phyloP scores from a whole-genome alignment of 352 stramenopile species.

The Pythium pyrilobum region DNA sequence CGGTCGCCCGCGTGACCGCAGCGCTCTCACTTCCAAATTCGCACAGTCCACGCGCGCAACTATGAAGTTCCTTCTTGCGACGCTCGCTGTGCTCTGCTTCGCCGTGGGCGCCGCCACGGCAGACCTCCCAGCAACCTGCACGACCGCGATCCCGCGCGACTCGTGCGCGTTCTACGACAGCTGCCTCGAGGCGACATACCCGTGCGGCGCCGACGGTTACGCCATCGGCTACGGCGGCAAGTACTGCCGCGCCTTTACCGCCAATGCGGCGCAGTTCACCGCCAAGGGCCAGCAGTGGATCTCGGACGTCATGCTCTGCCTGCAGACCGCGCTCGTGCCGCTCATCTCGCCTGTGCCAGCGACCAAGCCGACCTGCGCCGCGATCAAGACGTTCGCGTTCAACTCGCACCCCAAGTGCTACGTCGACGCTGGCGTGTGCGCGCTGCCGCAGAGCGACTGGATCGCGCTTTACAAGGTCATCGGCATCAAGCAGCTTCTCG shows the following conservation, averaged over 20 bases:
- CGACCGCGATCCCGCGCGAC: slow-evolving; percentile 16
- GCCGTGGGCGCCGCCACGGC: slow-evolving; percentile 3
- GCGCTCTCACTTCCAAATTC: slow-evolving; percentile 11
- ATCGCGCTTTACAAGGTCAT: slow-evolving; percentile 23
- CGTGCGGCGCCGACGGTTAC: slow-evolving; percentile 20
- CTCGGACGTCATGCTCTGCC: slow-evolving; percentile 26
- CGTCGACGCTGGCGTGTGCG: slow-evolving; percentile 22
- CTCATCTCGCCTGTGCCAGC: slow-evolving; percentile 5
- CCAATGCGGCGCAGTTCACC: slow-evolving; percentile 19
- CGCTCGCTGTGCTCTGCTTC: slow-evolving; percentile 5
- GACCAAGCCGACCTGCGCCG: slow-evolving; percentile 11
- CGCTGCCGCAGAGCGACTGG: slow-evolving; percentile 20
- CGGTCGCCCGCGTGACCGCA: background rate
- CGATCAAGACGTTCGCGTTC: slow-evolving; percentile 26
- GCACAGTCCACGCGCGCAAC: background rate
- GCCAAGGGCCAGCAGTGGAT: slow-evolving; percentile 23
- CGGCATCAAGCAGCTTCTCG: slow-evolving; percentile 23
- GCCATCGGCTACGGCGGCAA: slow-evolving; percentile 24
- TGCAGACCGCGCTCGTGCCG: slow-evolving; percentile 23
- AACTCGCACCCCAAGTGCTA: slow-evolving; percentile 31
- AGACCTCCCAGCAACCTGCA: slow-evolving; percentile 14
- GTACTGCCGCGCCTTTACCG: slow-evolving; percentile 23
- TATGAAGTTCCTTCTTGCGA: slow-evolving; percentile 19
- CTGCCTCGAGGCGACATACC: slow-evolving; percentile 22
- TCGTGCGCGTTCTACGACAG: slow-evolving; percentile 27